Evolutionary conservation across 2,329 filamentous ascomycete species (phyloP).

Genomic region (Neofusicoccum sp.): DNA sequence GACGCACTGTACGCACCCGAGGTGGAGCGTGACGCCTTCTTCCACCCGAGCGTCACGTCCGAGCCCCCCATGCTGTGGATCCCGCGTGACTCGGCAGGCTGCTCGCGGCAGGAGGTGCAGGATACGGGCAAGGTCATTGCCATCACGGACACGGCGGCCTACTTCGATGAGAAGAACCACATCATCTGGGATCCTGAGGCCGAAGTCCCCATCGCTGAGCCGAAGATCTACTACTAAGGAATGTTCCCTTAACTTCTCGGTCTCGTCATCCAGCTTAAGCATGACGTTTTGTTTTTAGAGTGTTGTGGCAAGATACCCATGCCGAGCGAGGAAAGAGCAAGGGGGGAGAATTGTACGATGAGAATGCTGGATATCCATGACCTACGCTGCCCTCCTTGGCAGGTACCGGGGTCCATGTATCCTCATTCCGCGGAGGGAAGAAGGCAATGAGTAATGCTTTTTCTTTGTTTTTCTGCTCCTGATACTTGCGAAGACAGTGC

Average conservation of each 20-base stretch:
- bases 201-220: constrained; percentile 16
- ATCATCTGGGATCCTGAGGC: constrained; percentile 27
- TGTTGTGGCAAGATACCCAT: background rate
- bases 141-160: constrained; percentile 46
- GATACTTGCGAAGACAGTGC: too few species aligned
- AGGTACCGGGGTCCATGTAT: background rate
- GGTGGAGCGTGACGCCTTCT: constrained; percentile 43
- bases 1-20: constrained; percentile 21
- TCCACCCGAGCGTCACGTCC: constrained; percentile 44
- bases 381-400: background rate
- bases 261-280: background rate
- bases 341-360: background rate
- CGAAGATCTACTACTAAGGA: constrained; percentile 17
- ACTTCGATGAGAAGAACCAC: constrained; percentile 47
- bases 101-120: constrained; percentile 44
- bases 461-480: background rate
- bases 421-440: background rate
- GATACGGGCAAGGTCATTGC: constrained; percentile 34
- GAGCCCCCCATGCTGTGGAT: constrained; percentile 48
- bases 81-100: constrained; percentile 44
- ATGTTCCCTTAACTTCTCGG: background rate
- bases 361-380: background rate
- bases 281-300: background rate
- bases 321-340: background rate
- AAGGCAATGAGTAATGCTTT: constrained; percentile 9